Base-by-base conservation (phyloP, 2,329 filamentous ascomycete species). In the Phialophora tarda region DNA sequence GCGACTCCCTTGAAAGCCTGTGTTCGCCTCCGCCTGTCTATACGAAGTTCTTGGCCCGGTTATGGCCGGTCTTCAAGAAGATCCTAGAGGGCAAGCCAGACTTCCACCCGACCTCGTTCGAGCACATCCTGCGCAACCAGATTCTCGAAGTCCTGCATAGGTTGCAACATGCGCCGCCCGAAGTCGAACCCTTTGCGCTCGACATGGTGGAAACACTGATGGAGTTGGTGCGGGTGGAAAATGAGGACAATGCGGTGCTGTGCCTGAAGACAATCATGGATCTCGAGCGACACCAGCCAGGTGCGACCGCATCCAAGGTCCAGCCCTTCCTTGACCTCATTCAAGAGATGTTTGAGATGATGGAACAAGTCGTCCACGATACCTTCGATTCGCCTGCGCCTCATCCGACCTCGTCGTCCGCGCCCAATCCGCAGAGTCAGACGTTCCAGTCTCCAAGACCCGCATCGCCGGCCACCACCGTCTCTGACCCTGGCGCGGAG, bases 221-320 rank as follows among this genome's bases (percentile, higher is more conserved):
- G 88, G 86, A 87, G 62, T 82, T 99, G 65, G 93, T 98, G 66
- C 89, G 90, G 72, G 90, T 88, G 50, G 95, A 99, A 79, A 99
- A 99, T 74, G 95, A 99, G 80, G 95, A 99, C 70, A 99, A 99
- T 83, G 95, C 94, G 1, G 92, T 96, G n/a, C 82, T 99, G 69
- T 97, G 94, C 77, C 92, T 99, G 81, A 99, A 99, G 83, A 96
- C 94, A 14, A 92, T 96, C 59, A 97, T 97, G 82, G 95, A 99
- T 76, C 89, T 98, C 71, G 92, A 96, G 85, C 89, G 95, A 57
- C 92, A 97, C 76, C 94, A 98, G 78, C 87, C 89, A 64, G 96
- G 94, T 80, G 88, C 89, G 28, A 88, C 97, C 7, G 80, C 82
- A n/a, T 85, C 86, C 65, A 93, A 91, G 76, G 93, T 97, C 3